Percentiles rank a stretch among this genome's conserved stretches.
These are phyloP conservation scores for Suillus hirtellus DNA, from an alignment of 768 basidiomycete genomes.

Conservation along the genomic window DNA sequence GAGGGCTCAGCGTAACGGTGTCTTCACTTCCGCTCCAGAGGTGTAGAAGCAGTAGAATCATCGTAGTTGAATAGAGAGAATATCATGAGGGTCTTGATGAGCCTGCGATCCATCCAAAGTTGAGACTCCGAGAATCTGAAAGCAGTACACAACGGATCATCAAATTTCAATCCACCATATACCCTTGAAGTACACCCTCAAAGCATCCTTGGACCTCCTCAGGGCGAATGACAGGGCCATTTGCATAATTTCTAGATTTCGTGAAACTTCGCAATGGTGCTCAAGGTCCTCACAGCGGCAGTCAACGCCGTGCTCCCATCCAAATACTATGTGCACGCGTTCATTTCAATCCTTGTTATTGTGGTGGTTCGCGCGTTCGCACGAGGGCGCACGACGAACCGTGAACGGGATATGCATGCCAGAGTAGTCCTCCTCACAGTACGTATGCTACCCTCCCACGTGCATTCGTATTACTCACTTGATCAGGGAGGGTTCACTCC, in stretches of 20 bases:
- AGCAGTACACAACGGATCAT: too few species aligned
- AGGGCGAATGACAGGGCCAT: too few species aligned
- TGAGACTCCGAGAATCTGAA: too few species aligned
- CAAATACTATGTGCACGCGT: constrained; percentile 56
- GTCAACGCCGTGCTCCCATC: constrained; percentile 49
- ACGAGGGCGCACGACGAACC: constrained; percentile 67
- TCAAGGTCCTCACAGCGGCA: constrained; percentile 45
- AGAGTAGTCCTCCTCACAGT: constrained; percentile 73
- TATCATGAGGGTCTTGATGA: too few species aligned
- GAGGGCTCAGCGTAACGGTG: too few species aligned
- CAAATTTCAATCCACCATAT: too few species aligned
- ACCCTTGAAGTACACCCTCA: too few species aligned
- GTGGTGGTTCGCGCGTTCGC: constrained; percentile 57
- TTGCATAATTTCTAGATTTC: not conserved
- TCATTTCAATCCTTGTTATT: constrained; percentile 43
- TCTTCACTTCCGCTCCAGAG: too few species aligned
- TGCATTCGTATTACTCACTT: not conserved
- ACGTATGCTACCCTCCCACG: constrained; percentile 21
- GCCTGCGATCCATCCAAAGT: too few species aligned
- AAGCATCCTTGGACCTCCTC: too few species aligned
- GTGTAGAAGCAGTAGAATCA: too few species aligned
- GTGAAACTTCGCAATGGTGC: constrained; percentile 45
- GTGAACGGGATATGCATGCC: constrained; percentile 77
- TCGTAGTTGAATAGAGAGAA: too few species aligned
- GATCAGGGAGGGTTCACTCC: constrained; percentile 68